Base-by-base conservation (phyloP, 2,329 filamentous ascomycete species). In the Microdochium bolleyi region DNA sequence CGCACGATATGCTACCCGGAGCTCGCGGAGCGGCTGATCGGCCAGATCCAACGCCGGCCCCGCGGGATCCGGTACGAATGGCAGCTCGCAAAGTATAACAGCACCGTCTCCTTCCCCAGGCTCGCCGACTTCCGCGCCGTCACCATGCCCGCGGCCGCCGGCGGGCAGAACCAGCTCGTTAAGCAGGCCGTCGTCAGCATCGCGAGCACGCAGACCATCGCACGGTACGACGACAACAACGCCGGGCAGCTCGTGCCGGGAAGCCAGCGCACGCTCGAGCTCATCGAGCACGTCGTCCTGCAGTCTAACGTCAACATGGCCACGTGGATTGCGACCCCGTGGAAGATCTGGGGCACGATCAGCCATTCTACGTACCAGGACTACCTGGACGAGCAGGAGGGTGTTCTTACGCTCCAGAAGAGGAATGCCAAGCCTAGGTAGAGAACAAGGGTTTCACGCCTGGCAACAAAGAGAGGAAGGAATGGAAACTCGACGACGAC, bases 311-410 rank as follows among this genome's bases (percentile, higher is more conserved):
- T 78, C 46, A 69, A 76, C 61, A 70, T 68, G 49, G 66, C 62
- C 52, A 79, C 77, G 21, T 79, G 71, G 57, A 63, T 71, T 62
- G 65, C 74, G 53, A 69, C 66, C 25, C 71, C 75, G 2, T 89
- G 86, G 86, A 75, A 73, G 63, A 66, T 88, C 50, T 86, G 84
- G 78, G 85, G 86, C 14, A 85, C 81, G 21, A 70, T 80, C 27
- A 66, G 76, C 44, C 75, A 80, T 59, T 82, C 78, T 13, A 77
- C 75, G 1, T 62, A 77, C 2, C 69, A 79, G 55, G 57, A 54
- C 4, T 74, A 69, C 56, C 34, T 59, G 25, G 60, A 68, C 8
- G 70, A 74, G 56, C 64, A 67, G 60, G 62, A 64, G 19, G 61
- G 67, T 51, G 59, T 68, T 27, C 60, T 64, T 19, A 62, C 61